Evolutionary conservation across 495 filamentous ascomycete genomes (phyloP).

Genomic region (Achaetomiella virescens): DNA sequence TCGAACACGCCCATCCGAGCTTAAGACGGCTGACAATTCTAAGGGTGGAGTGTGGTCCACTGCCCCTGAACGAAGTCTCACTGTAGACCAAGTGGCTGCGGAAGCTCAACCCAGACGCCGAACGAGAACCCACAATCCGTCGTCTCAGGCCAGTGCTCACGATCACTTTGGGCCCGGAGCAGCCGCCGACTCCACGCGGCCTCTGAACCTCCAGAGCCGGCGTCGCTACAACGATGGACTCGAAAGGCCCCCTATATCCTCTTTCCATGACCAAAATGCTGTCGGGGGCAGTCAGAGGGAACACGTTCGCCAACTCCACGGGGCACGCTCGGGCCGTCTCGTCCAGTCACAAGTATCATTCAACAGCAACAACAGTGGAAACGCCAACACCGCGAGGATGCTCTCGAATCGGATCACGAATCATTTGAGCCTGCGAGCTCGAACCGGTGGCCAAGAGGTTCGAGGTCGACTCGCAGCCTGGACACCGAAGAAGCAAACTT

Average conservation of each 20-base stretch:
- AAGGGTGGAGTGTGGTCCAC: neutral
- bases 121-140: neutral
- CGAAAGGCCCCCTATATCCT: constrained; percentile 3
- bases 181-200: neutral
- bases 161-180: neutral
- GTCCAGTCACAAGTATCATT: constrained; percentile 7
- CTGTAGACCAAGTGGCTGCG: too few species aligned
- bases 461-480: too few species aligned
- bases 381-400: neutral
- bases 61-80: neutral
- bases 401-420: neutral
- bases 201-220: neutral
- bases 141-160: neutral
- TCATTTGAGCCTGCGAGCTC: neutral
- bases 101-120: neutral
- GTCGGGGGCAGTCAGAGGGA: neutral
- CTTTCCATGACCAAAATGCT: neutral
- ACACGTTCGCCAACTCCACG: neutral
- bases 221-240: neutral
- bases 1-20: neutral
- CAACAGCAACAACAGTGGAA: neutral
- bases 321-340: neutral
- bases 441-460: neutral
- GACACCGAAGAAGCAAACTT: neutral
- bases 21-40: too few species aligned